These are phyloP conservation scores for Mortierella sp. DNA, from an alignment of 371 early-diverging fungal genomes.

Conservation along the genomic window DNA sequence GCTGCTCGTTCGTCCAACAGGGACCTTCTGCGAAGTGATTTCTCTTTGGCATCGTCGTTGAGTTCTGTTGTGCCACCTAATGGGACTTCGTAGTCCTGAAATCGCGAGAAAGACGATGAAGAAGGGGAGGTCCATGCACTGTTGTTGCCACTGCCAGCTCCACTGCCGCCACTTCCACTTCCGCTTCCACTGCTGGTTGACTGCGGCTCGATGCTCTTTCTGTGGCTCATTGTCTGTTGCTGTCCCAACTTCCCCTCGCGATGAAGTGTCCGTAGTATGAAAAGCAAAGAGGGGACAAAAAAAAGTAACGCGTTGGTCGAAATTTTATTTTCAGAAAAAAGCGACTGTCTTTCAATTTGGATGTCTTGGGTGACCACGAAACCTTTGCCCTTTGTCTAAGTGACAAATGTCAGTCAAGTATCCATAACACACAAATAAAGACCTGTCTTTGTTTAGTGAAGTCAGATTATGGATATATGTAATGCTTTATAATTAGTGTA, in stretches of 20 bases:
- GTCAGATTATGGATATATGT: no score
- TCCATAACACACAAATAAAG: no score
- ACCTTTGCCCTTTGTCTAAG: no score
- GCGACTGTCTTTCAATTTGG: no score
- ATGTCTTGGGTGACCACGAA: no score
- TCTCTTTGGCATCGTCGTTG: constrained; percentile 55
- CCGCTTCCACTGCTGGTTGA: no score
- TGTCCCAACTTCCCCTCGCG: constrained; percentile 15
- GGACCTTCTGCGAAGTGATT: constrained; percentile 47
- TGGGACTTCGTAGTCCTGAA: constrained; percentile 54
- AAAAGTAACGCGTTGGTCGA: neutral
- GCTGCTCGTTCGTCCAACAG: constrained; percentile 51
- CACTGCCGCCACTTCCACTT: no score
- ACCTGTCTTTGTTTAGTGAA: no score
- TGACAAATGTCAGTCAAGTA: no score
- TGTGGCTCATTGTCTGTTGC: constrained; percentile 14
- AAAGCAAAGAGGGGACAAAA: neutral
- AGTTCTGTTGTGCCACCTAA: constrained; percentile 48
- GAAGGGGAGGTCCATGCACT: constrained; percentile 16
- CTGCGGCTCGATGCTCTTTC: constrained; percentile 24
- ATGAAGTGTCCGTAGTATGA: neutral
- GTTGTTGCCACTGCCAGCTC: constrained; percentile 1
- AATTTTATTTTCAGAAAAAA: no score
- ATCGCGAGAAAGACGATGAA: constrained; percentile 41
- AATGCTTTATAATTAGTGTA: no score